Percentiles rank a stretch among this genome's conserved stretches.
Conservation (phyloP, 306 rosid genomes). For the Medicago arabica region DNA sequence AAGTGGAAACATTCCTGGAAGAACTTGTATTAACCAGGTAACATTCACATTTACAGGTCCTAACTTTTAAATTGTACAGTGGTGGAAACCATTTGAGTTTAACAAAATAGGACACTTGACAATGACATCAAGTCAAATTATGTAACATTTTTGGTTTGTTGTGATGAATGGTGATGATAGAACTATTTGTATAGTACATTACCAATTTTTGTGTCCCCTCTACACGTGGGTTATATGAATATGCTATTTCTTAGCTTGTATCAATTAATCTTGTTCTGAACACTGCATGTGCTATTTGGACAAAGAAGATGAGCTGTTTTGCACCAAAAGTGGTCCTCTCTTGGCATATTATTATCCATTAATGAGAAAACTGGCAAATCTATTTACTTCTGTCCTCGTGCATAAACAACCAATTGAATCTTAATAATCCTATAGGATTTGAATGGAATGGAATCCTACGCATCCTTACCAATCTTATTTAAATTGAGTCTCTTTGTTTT, state of each 20-base stretch:
- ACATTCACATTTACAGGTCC: neutral
- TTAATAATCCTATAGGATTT: too few species aligned
- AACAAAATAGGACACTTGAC: neutral
- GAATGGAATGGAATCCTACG: too few species aligned
- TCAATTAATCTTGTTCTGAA: constrained; percentile 2
- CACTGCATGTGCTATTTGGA: constrained; percentile 41
- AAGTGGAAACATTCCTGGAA: neutral
- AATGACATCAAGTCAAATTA: neutral
- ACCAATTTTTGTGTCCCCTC: constrained; percentile 11
- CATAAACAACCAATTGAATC: neutral
- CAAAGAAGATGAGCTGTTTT: constrained; percentile 40
- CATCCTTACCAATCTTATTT: too few species aligned
- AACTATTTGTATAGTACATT: neutral
- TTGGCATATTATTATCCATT: neutral
- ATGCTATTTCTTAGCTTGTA: constrained; percentile 9
- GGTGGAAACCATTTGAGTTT: neutral
- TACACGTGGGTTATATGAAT: constrained; percentile 27
- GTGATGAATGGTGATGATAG: neutral
- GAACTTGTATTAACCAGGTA: neutral
- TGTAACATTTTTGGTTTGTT: neutral
- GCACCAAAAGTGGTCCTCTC: constrained; percentile 33
- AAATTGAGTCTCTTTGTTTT: too few species aligned
- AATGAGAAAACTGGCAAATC: constrained; percentile 9
- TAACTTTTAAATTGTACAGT: neutral
- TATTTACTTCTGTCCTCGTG: neutral